phyloP scores from a whole-genome alignment of 164 flowering plant species.

The Aristolochia californica region DNA sequence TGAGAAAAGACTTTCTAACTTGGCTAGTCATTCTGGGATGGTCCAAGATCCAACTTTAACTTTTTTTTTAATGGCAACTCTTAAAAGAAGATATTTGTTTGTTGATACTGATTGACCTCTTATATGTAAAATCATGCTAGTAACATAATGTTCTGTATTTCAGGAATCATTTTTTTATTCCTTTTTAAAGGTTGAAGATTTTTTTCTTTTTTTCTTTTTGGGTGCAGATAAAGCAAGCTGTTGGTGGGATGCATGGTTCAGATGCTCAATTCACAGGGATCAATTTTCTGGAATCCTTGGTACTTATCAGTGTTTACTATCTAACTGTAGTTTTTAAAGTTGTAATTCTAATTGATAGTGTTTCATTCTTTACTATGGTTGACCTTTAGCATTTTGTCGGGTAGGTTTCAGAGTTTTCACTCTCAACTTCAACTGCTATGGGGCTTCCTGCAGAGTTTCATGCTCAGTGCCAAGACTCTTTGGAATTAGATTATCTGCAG shows the following conservation, averaged over 20 bases:
- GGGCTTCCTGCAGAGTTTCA: conserved; percentile 95
- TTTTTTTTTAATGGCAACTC: too few species aligned
- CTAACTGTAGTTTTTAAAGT: not conserved
- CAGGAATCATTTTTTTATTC: not conserved
- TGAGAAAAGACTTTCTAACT: too few species aligned
- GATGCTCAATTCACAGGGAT: conserved; percentile 75
- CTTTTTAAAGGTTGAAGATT: conserved; percentile 1
- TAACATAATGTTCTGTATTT: not conserved
- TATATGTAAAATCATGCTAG: too few species aligned
- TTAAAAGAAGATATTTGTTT: too few species aligned
- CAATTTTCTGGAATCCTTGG: conserved; percentile 81
- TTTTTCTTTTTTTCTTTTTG: not conserved
- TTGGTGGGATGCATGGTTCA: conserved; percentile 57
- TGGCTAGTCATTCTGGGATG: too few species aligned
- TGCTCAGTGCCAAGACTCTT: conserved; percentile 61
- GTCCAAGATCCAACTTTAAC: too few species aligned
- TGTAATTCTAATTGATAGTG: not conserved
- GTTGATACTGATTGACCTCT: too few species aligned
- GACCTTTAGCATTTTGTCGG: not conserved
- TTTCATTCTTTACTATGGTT: not conserved
- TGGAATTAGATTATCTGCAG: conserved; percentile 74
- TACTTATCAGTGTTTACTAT: conserved; percentile 14
- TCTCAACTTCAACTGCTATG: conserved; percentile 84
- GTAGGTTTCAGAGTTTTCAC: conserved; percentile 94
- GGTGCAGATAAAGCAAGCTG: conserved; percentile 67